These are phyloP conservation scores for Acanthamoeba lugdunensis DNA, from an alignment of 208 protist genomes.

Conservation along the genomic window DNA sequence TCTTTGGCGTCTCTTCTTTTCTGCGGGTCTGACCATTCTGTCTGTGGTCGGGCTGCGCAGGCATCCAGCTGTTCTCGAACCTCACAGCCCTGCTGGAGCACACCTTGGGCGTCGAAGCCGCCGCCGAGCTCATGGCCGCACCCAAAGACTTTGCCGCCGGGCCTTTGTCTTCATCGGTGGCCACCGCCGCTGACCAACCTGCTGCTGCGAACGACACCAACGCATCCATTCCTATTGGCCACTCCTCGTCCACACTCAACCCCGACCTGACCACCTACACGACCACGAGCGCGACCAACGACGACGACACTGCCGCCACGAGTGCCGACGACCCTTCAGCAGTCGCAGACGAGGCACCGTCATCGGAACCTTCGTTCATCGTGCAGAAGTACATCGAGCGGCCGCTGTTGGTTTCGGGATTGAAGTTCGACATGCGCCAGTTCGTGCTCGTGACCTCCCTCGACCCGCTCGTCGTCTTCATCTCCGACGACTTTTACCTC, in stretches of 20 bases:
- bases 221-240: background rate
- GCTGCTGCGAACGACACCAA: background rate
- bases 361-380: background rate
- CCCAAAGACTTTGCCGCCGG: background rate
- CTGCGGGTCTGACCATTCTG: background rate
- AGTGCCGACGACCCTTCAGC: background rate
- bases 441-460: conserved; percentile 80
- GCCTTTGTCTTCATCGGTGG: no score
- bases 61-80: conserved; percentile 76
- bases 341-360: background rate
- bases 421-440: conserved; percentile 81
- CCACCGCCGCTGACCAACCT: background rate
- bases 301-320: background rate
- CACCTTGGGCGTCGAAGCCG: conserved; percentile 18
- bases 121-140: background rate
- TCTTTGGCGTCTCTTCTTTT: background rate
- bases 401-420: conserved; percentile 65
- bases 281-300: background rate
- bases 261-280: background rate
- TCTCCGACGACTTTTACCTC: conserved; percentile 76
- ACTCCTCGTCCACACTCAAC: background rate
- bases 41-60: conserved; percentile 29
- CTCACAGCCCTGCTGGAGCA: conserved; percentile 67
- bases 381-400: conserved; percentile 71
- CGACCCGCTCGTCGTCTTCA: conserved; percentile 73